Evolutionary conservation across 202 grass and related monocot genomes (phyloP), one percentile per base, ranked within the genome.

Genomic region (Setaria viridis): DNA sequence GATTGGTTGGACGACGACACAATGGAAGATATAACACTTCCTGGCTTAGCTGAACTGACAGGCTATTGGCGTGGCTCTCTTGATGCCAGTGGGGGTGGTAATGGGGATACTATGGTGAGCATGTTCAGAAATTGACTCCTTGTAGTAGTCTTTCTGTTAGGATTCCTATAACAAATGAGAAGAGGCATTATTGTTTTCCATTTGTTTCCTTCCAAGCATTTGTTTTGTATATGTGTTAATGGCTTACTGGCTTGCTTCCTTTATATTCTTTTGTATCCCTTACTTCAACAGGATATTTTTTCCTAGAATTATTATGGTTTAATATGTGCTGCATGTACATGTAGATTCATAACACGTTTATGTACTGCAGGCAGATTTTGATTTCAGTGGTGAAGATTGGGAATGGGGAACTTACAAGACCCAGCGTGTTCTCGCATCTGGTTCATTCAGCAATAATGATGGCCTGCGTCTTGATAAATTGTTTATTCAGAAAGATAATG

Each of bases 401-500:
- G 96, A 99, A 62, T 99, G 96, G 96, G 96, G 93, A 67, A 92
- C 84, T 82, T 99, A 94, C 78, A 93, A 94, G 82, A 96, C 93
- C 48, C 93, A 99, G 79, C 89, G 90, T 68, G 94, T 99, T 79
- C 86, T 91, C 33, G 90, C 91, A 71, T 90, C 88, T 89, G 91
- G 96, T 88, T 91, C 80, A 83, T 99, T 93, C 86, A 94, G 93
- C 87, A 99, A 99, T 73, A 95, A 92, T 69, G 90, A 99, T 94
- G 96, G 96, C 11, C 62, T 99, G 70, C 91, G 91, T 66, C 88
- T 99, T 77, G 96, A 99, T 64, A 94, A 93, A 82, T 90, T 99
- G 72, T 99, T 99, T 92, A 99, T 99, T 65, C 96, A 99, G 86
- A 99, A 99, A 87, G 93, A 99, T 79, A 96, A 99, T 82, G 96